Conservation (phyloP, 805 yeast genomes). For the Ascoidea rubescens region DNA sequence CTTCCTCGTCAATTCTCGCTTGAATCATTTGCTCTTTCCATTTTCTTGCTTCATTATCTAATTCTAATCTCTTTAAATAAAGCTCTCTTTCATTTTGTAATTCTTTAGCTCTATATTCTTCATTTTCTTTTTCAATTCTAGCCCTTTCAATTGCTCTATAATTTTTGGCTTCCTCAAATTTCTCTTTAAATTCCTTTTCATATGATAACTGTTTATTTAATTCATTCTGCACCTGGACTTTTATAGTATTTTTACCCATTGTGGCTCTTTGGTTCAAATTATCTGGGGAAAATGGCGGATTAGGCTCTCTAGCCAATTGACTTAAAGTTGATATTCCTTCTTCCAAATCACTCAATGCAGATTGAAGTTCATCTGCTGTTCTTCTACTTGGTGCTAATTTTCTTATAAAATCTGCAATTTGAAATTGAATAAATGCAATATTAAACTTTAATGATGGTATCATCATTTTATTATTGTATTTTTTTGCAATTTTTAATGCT, state of each 20-base stretch:
- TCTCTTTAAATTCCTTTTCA: constrained; percentile 41
- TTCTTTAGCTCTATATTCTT: constrained; percentile 30
- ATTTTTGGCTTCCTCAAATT: constrained; percentile 62
- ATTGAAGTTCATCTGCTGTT: constrained; percentile 43
- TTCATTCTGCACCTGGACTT: constrained; percentile 55
- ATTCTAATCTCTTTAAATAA: constrained; percentile 10
- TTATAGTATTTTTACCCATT: constrained; percentile 66
- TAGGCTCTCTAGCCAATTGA: constrained; percentile 39
- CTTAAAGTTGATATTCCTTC: constrained; percentile 47
- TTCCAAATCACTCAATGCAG: constrained; percentile 40
- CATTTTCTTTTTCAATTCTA: constrained; percentile 29
- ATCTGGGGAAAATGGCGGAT: constrained; percentile 66
- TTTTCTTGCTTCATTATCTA: constrained; percentile 44
- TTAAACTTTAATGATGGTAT: constrained; percentile 52
- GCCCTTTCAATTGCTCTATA: constrained; percentile 43
- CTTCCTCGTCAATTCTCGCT: constrained; percentile 24
- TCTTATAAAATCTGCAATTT: constrained; percentile 70
- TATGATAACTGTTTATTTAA: constrained; percentile 59
- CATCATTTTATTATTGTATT: constrained; percentile 20
- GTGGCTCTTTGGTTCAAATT: constrained; percentile 80
- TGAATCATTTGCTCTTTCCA: constrained; percentile 42
- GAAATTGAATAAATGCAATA: constrained; percentile 72
- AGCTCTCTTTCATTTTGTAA: constrained; percentile 26
- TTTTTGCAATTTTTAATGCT: constrained; percentile 29
- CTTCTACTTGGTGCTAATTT: constrained; percentile 48